Evolutionary conservation across 495 filamentous ascomycete genomes (phyloP), one percentile per base, ranked within the genome.

Genomic region (Aspergillus avenaceus): DNA sequence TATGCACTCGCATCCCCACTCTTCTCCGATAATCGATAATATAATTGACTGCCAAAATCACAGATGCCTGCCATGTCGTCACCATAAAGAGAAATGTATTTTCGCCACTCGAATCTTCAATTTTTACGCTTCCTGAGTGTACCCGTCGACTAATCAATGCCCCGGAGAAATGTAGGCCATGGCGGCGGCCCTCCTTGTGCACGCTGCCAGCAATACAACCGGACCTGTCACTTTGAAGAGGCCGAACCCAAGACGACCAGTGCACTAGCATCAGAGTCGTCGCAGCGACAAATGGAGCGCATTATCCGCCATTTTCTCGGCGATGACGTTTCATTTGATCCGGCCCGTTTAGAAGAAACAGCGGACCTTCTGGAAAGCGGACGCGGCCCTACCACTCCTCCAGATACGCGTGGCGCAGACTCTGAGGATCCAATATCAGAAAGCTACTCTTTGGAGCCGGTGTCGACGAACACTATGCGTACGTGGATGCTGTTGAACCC

Each of bases 391-490:
- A 23, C 14, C 23, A 41, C 7, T 1, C 36, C 16, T 12, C n/a
- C 9, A n/a, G n/a, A n/a, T n/a, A n/a, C n/a, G n/a, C n/a, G n/a
- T n/a, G n/a, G n/a, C n/a, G n/a, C n/a, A n/a, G 6, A 25, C 11
- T 34, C 28, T 22, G 14, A 34, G 12, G 28, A 42, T 9, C 23
- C 41, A 5, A 29, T 46, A 18, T 41, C 44, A n/a, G 43, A 59
- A 18, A 42, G 46, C 28, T 59, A 54, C 28, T 59, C 56, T 14
- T n/a, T 59, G 11, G 47, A 59, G 19, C 52, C 56, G 19, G 38
- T 55, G 25, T 59, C 56, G 0, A 52, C 52, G n/a, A 55, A 41
- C 18, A 55, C 52, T 14, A 59, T 55, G 56, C 44, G 55, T 58
- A 46, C 23, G 55, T 41, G 9, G n/a, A 25, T 8, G 19, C 29